These are phyloP conservation scores for Solanum commersonii DNA, from an alignment of 257 asterid genomes.

Conservation along the genomic window DNA sequence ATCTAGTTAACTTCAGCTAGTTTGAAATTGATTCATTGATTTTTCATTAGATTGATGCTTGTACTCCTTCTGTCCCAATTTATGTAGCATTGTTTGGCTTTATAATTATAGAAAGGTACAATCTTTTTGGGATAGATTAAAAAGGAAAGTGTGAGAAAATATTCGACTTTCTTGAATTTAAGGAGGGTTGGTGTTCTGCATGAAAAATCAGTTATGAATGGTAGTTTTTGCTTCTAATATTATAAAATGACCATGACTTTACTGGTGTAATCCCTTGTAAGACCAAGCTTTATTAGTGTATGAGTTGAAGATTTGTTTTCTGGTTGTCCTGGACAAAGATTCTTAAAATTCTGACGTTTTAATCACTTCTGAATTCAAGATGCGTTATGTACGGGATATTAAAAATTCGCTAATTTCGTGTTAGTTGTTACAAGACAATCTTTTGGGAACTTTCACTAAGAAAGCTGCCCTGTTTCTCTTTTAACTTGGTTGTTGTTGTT, in stretches of 20 bases:
- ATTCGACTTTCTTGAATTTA: background rate
- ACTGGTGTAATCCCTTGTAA: background rate
- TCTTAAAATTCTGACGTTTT: background rate
- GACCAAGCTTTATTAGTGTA: background rate
- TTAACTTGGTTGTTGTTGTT: background rate
- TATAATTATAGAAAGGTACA: background rate
- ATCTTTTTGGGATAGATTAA: background rate
- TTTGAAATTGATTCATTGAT: background rate
- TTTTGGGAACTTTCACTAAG: background rate
- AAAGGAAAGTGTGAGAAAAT: background rate
- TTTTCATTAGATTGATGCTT: background rate
- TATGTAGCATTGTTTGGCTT: background rate
- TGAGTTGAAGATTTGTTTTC: background rate
- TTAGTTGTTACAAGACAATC: background rate
- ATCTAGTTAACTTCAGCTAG: background rate
- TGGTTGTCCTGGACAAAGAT: background rate
- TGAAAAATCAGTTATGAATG: background rate
- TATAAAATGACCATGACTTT: background rate
- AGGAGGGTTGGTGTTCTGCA: background rate
- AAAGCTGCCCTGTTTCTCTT: background rate
- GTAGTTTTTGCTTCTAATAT: background rate
- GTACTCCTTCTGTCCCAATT: background rate
- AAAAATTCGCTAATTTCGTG: background rate
- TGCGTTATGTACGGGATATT: background rate
- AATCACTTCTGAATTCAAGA: background rate